Evolutionary conservation across 2,329 filamentous ascomycete genomes (phyloP).

Genomic region (Fusarium sp.): DNA sequence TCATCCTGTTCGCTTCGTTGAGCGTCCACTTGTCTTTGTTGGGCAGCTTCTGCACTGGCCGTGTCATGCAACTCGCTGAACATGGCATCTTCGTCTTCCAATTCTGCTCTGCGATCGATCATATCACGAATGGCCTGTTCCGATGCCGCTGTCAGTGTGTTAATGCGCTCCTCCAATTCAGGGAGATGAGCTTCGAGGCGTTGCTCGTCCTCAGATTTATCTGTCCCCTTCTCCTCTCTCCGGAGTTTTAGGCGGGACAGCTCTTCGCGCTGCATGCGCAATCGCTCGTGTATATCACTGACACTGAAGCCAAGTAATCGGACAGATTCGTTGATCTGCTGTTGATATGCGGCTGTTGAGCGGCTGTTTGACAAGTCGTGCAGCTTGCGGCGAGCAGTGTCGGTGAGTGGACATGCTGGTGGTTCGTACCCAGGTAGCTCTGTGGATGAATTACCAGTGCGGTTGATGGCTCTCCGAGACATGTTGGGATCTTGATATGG

Average conservation of each 20-base stretch:
- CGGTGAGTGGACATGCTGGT: constrained; percentile 58
- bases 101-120: constrained; percentile 60
- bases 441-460: constrained; percentile 35
- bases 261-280: constrained; percentile 50
- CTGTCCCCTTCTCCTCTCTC: constrained; percentile 51
- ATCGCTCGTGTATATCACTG: constrained; percentile 61
- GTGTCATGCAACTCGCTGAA: constrained; percentile 50
- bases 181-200: constrained; percentile 53
- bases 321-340: constrained; percentile 58
- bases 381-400: constrained; percentile 52
- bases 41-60: constrained; percentile 31
- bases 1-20: constrained; percentile 39
- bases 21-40: constrained; percentile 12
- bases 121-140: constrained; percentile 60
- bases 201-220: constrained; percentile 51
- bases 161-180: constrained; percentile 54
- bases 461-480: constrained; percentile 49
- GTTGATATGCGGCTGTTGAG: constrained; percentile 55
- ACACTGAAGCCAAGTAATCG: constrained; percentile 58
- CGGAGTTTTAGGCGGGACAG: constrained; percentile 49
- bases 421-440: constrained; percentile 63
- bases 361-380: constrained; percentile 56
- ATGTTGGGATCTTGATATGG: constrained; percentile 34
- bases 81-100: constrained; percentile 60
- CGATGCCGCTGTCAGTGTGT: constrained; percentile 55